phyloP scores from a whole-genome alignment of 257 asterid genomes.

The Ilex asprella region DNA sequence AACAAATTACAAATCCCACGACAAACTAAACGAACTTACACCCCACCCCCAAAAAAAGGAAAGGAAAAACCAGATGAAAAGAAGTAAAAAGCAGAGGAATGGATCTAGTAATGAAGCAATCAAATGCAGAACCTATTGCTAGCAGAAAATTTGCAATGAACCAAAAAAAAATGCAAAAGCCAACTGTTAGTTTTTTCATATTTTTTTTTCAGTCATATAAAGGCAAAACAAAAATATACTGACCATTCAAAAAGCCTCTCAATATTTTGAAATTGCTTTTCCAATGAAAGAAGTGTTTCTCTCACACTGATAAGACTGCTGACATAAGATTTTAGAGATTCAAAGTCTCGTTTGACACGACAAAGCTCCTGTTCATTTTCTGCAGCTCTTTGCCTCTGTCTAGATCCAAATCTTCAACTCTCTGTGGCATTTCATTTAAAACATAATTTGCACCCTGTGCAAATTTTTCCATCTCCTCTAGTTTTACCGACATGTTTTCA shows the following conservation, averaged over 20 bases:
- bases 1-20: not conserved
- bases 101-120: not conserved
- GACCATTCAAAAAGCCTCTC: slow-evolving; percentile 95
- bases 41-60: too few relatives aligned
- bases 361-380: slow-evolving; percentile 93
- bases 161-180: not conserved
- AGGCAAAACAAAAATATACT: slow-evolving; percentile 25
- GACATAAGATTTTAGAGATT: slow-evolving; percentile 85
- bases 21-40: too few relatives aligned
- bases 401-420: slow-evolving; percentile 95
- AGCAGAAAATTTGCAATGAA: not conserved
- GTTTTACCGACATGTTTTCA: slow-evolving; percentile 69
- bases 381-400: slow-evolving; percentile 94
- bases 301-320: slow-evolving; percentile 83
- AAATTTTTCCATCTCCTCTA: slow-evolving; percentile 93
- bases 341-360: slow-evolving; percentile 90
- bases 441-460: slow-evolving; percentile 65
- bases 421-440: slow-evolving; percentile 80
- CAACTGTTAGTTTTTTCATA: not conserved
- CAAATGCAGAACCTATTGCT: not conserved
- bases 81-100: too few relatives aligned
- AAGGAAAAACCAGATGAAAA: not conserved
- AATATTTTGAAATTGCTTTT: slow-evolving; percentile 94
- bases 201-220: not conserved
- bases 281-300: slow-evolving; percentile 95